A percentile compares a stretch with the other conserved stretches of the same genome.
Evolutionary conservation across 768 basidiomycete species (phyloP).

Genomic region (Ramaria rubella): DNA sequence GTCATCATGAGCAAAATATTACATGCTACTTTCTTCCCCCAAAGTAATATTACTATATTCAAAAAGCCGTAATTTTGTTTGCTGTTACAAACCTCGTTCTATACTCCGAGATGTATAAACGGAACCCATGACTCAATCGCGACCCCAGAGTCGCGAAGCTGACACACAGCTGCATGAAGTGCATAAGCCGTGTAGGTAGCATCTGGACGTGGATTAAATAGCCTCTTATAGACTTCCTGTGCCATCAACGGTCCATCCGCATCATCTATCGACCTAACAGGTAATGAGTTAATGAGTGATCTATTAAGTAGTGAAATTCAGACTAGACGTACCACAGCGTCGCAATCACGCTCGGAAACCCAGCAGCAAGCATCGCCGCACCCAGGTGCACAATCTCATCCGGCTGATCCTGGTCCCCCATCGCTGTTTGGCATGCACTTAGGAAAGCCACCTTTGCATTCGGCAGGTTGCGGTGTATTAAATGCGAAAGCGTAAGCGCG

Average conservation of each 20-base stretch:
- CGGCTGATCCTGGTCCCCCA: slow-evolving; percentile 18
- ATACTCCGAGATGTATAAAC: not conserved
- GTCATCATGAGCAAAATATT: too few species aligned
- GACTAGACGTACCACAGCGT: slow-evolving; percentile 25
- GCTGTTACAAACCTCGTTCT: too few species aligned
- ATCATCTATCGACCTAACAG: slow-evolving; percentile 22
- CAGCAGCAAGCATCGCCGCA: slow-evolving; percentile 26
- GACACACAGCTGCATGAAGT: not conserved
- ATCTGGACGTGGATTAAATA: slow-evolving; percentile 4
- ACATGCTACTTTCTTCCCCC: too few species aligned
- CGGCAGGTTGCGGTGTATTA: slow-evolving; percentile 14
- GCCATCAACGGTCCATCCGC: slow-evolving; percentile 17
- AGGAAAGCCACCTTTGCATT: slow-evolving; percentile 25
- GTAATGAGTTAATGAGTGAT: not conserved
- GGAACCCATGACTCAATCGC: not conserved
- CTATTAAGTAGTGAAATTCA: not conserved
- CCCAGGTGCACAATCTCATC: slow-evolving; percentile 28
- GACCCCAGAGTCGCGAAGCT: not conserved
- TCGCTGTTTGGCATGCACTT: slow-evolving; percentile 26
- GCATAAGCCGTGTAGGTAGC: not conserved
- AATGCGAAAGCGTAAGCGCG: slow-evolving; percentile 18
- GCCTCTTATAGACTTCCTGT: slow-evolving; percentile 9
- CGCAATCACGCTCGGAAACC: slow-evolving; percentile 28
- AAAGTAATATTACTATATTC: too few species aligned
- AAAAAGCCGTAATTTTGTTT: too few species aligned